Base-by-base conservation (phyloP, 1,284 basidiomycete species). In the Ganoderma multipileum region DNA sequence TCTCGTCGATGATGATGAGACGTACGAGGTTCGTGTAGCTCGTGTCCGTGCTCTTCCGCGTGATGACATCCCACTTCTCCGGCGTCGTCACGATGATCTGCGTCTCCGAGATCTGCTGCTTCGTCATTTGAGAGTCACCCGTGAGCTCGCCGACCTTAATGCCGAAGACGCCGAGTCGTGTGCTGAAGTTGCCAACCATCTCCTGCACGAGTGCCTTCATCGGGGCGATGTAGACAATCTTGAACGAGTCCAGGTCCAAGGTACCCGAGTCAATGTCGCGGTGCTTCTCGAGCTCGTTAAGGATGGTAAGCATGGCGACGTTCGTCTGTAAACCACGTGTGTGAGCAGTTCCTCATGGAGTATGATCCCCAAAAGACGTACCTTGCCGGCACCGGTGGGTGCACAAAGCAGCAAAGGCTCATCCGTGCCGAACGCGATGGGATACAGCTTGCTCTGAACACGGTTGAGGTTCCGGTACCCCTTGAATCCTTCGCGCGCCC, bases 1-100 rank as follows among this genome's bases (percentile, higher is more conserved):
- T 99, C 80, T 99, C 98, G 79, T 99, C 98, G 73, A 99, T 95
- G 80, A 99, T 99, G 81, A 99, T 91, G 65, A 99, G 89, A 20
- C 96, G 91, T 18, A 99, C 97, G 63, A 99, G 91, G 78, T 98
- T 99, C 66, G 97, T 99, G 81, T 99, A 99, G 72, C 92, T 95
- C 23, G 95, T 97, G 77, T 99, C 98, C 8, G 96, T 97, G 74
- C 92, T 95, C 85, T 99, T 99, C 73, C 98, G 93, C 36, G 96
- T 99, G 80, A 99, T 98, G 75, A 99, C 97, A 76, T 99, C 98
- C 96, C 96, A 99, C 81, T 99, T 99, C 83, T 99, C 98, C 0
- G 98, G 98, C 0, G 98, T 99, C 0, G 97, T 99, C 72, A 99
- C 97, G 79, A 99, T 99, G 77, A 99, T 95, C 79, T 99, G 97